These are phyloP conservation scores for Aspergillus brasiliensis DNA, from an alignment of 2,329 filamentous ascomycete genomes.

Conservation along the genomic window DNA sequence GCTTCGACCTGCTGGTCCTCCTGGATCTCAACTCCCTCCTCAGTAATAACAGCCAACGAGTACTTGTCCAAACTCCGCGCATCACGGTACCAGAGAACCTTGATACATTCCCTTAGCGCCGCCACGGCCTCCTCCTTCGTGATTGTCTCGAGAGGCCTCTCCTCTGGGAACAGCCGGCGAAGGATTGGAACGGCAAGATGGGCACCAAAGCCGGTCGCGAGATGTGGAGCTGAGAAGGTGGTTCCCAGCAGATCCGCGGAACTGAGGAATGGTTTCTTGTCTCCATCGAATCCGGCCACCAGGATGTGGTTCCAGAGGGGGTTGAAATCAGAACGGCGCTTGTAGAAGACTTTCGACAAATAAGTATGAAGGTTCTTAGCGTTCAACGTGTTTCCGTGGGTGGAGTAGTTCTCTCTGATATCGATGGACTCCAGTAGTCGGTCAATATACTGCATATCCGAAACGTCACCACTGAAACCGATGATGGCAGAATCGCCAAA, in stretches of 20 bases:
- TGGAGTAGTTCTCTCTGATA: slow-evolving; percentile 83
- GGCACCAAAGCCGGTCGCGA: slow-evolving; percentile 91
- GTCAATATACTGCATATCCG: slow-evolving; percentile 98
- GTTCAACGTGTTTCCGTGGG: slow-evolving; percentile 63
- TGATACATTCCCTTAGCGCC: slow-evolving; percentile 91
- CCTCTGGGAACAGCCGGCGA: slow-evolving; percentile 79
- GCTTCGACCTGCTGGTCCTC: slow-evolving; percentile 86
- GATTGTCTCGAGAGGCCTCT: slow-evolving; percentile 71
- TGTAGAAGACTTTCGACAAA: slow-evolving; percentile 93
- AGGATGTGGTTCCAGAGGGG: slow-evolving; percentile 96
- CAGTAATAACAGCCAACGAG: slow-evolving; percentile 85
- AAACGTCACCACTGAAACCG: slow-evolving; percentile 95
- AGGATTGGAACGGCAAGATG: slow-evolving; percentile 93
- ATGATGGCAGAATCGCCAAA: slow-evolving; percentile 84
- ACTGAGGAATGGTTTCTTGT: slow-evolving; percentile 82
- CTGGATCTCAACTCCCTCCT: slow-evolving; percentile 82
- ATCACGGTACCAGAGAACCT: slow-evolving; percentile 96
- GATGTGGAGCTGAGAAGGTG: slow-evolving; percentile 81
- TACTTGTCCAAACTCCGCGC: slow-evolving; percentile 89
- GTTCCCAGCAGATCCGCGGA: slow-evolving; percentile 90
- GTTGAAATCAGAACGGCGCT: slow-evolving; percentile 91
- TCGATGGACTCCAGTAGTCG: slow-evolving; percentile 82
- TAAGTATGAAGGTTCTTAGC: slow-evolving; percentile 97
- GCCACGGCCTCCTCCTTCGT: slow-evolving; percentile 76
- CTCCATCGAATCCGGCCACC: slow-evolving; percentile 82